Evolutionary conservation across 441 rosid species (phyloP).

Genomic region (Aleurites moluccanus): DNA sequence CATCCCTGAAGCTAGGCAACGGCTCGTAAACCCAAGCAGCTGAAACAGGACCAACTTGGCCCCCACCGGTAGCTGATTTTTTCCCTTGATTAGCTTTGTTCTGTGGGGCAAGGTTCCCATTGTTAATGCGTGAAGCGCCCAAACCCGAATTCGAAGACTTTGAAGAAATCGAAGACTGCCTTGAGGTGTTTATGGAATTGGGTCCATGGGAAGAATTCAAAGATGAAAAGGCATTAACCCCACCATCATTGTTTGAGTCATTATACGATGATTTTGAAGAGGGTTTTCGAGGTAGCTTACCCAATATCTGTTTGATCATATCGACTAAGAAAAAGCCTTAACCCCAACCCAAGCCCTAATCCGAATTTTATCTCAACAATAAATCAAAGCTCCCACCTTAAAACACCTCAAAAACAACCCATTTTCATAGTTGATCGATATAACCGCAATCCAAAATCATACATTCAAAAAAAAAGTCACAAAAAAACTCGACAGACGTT

Average conservation of each 20-base stretch:
- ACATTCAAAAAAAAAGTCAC: too few species aligned
- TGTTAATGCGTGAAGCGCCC: conserved; percentile 35
- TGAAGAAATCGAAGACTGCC: conserved; percentile 38
- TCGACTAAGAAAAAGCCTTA: conserved; percentile 36
- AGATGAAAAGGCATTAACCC: conserved; percentile 39
- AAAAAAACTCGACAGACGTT: neutral
- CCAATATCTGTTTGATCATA: conserved; percentile 87
- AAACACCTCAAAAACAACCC: conserved; percentile 28
- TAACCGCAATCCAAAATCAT: conserved; percentile 15
- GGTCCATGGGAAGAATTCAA: conserved; percentile 41
- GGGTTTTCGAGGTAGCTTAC: conserved; percentile 75
- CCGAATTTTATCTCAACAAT: conserved; percentile 21
- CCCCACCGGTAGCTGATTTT: conserved; percentile 32
- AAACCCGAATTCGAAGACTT: conserved; percentile 42
- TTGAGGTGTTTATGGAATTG: conserved; percentile 43
- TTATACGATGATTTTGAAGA: conserved; percentile 69
- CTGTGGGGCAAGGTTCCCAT: conserved; percentile 42
- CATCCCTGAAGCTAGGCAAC: conserved; percentile 72
- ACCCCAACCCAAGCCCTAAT: conserved; percentile 25
- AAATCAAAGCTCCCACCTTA: conserved; percentile 26
- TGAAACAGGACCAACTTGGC: conserved; percentile 35
- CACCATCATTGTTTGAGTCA: conserved; percentile 51
- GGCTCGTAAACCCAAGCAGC: conserved; percentile 55
- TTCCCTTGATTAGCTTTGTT: conserved; percentile 49
- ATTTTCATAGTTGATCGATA: conserved; percentile 23